Percentiles rank a stretch among this genome's conserved stretches.
Evolutionary conservation across 2,329 filamentous ascomycete genomes (phyloP).

Genomic region (Metarhizium anisopliae): DNA sequence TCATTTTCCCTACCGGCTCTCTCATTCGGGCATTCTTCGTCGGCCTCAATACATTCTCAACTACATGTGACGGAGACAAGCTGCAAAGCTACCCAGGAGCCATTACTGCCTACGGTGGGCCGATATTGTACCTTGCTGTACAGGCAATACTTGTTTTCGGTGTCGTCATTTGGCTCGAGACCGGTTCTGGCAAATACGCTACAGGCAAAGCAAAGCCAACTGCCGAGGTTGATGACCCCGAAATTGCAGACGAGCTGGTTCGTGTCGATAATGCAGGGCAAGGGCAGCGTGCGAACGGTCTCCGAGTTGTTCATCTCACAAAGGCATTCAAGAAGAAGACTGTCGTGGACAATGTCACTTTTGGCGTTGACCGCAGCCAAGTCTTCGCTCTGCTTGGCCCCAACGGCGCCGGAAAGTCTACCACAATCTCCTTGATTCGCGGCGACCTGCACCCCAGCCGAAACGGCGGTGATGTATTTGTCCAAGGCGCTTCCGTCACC

Average conservation of each 20-base stretch:
- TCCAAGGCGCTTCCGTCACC: conserved; percentile 68
- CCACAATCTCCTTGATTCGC: conserved; percentile 78
- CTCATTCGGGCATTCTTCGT: conserved; percentile 67
- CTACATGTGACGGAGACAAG: conserved; percentile 57
- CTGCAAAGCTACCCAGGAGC: conserved; percentile 60
- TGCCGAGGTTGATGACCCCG: conserved; percentile 43
- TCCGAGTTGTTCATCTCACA: conserved; percentile 70
- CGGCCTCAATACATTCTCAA: conserved; percentile 73
- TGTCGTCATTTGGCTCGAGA: conserved; percentile 71
- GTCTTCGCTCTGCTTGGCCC: conserved; percentile 85
- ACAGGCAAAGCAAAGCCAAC: conserved; percentile 26
- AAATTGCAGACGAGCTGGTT: conserved; percentile 55
- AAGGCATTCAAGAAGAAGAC: conserved; percentile 69
- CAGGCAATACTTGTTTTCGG: conserved; percentile 65
- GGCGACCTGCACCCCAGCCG: conserved; percentile 72
- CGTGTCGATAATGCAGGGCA: conserved; percentile 40
- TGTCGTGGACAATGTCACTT: conserved; percentile 80
- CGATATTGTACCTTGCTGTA: conserved; percentile 72
- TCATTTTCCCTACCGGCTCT: conserved; percentile 68
- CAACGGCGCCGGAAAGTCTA: conserved; percentile 87
- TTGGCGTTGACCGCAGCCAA: conserved; percentile 72
- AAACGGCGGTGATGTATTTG: conserved; percentile 68
- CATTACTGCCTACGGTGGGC: conserved; percentile 70
- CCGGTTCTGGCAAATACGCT: conserved; percentile 54
- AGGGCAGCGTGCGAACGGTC: conserved; percentile 44